These are phyloP conservation scores for Candida berthetii DNA, from an alignment of 805 yeast genomes.

Conservation along the genomic window DNA sequence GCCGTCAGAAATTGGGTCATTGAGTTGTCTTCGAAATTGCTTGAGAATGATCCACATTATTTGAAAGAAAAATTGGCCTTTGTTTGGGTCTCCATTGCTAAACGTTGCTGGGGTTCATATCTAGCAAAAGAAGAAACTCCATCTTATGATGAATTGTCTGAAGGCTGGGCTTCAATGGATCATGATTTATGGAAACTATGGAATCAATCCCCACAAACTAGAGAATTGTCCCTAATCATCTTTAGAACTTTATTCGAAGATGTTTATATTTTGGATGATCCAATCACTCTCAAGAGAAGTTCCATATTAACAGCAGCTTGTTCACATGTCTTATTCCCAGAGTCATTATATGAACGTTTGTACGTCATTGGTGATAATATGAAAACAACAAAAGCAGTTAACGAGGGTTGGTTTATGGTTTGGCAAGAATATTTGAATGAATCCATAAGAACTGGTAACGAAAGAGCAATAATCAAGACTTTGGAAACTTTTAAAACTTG, in stretches of 20 bases:
- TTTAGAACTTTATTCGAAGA: slow-evolving; percentile 90
- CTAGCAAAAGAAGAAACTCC: slow-evolving; percentile 30
- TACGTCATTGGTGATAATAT: slow-evolving; percentile 66
- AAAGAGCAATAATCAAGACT: slow-evolving; percentile 53
- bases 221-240: slow-evolving; percentile 75
- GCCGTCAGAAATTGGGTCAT: slow-evolving; percentile 82
- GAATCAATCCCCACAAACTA: slow-evolving; percentile 53
- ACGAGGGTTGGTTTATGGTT: slow-evolving; percentile 80
- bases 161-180: slow-evolving; percentile 90
- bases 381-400: slow-evolving; percentile 56
- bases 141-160: slow-evolving; percentile 43
- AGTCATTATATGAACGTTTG: slow-evolving; percentile 48
- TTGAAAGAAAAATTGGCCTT: slow-evolving; percentile 85
- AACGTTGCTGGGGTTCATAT: slow-evolving; percentile 83
- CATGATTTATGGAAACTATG: slow-evolving; percentile 66
- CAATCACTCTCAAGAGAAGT: slow-evolving; percentile 77
- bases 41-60: slow-evolving; percentile 76
- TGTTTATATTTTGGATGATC: slow-evolving; percentile 84
- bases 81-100: slow-evolving; percentile 88
- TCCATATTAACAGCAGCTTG: slow-evolving; percentile 75
- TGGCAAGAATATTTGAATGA: slow-evolving; percentile 61
- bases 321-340: slow-evolving; percentile 77
- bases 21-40: slow-evolving; percentile 60
- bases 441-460: slow-evolving; percentile 31
- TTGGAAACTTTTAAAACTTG: slow-evolving; percentile 85